Evolutionary conservation across 1,284 basidiomycete genomes (phyloP).

Genomic region (Sporisorium sorghi): DNA sequence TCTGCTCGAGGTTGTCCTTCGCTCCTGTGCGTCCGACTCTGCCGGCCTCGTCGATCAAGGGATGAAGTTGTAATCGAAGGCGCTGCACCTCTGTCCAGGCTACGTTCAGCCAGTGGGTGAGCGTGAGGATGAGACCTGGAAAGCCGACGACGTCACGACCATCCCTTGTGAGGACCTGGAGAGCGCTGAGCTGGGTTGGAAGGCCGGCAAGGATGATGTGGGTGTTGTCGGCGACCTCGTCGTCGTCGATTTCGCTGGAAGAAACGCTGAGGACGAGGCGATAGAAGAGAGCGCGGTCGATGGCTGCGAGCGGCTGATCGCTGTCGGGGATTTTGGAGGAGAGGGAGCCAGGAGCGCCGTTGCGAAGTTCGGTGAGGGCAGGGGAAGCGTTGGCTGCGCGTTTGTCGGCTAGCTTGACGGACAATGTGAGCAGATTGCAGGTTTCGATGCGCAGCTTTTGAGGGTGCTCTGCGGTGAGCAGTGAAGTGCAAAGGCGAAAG

Average conservation of each 20-base stretch:
- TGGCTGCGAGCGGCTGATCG: slow-evolving; percentile 57
- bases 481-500: slow-evolving; percentile 47
- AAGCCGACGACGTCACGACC: slow-evolving; percentile 64
- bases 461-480: slow-evolving; percentile 52
- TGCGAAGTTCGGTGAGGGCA: slow-evolving; percentile 54
- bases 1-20: slow-evolving; percentile 14
- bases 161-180: slow-evolving; percentile 63
- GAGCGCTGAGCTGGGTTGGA: slow-evolving; percentile 54
- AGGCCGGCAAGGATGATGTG: slow-evolving; percentile 42
- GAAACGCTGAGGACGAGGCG: slow-evolving; percentile 55
- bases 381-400: slow-evolving; percentile 48
- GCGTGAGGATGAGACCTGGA: slow-evolving; percentile 51
- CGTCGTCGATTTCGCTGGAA: slow-evolving; percentile 38
- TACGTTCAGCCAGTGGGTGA: slow-evolving; percentile 54
- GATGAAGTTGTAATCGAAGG: slow-evolving; percentile 40
- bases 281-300: slow-evolving; percentile 62
- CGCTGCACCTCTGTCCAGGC: slow-evolving; percentile 61
- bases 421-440: slow-evolving; percentile 49
- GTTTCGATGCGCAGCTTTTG: slow-evolving; percentile 48
- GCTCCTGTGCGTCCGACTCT: slow-evolving; percentile 17
- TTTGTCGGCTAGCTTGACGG: slow-evolving; percentile 53
- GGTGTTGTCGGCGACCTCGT: slow-evolving; percentile 36
- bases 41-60: slow-evolving; percentile 21
- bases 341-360: slow-evolving; percentile 59
- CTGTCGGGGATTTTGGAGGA: slow-evolving; percentile 57